These are phyloP conservation scores for Hymenoscyphus fructigenus DNA, from an alignment of 2,329 filamentous ascomycete species.

Conservation along the genomic window DNA sequence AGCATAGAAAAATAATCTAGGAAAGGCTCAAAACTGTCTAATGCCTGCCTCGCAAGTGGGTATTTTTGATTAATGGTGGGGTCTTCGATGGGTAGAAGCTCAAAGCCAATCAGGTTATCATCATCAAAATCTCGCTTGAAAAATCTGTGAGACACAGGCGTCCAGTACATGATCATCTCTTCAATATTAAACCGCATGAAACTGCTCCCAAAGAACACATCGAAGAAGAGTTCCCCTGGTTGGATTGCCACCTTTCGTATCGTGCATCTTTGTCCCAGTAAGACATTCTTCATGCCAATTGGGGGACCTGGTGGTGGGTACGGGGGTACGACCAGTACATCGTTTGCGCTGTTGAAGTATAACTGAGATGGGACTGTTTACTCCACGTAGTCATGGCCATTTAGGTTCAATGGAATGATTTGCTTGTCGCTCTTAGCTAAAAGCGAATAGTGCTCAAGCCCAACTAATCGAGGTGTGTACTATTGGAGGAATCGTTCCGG, in stretches of 20 bases:
- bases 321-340: background rate
- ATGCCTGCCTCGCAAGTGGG: background rate
- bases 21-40: background rate
- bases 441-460: background rate
- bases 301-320: background rate
- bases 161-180: background rate
- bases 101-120: background rate
- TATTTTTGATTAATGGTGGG: background rate
- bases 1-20: no score
- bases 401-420: background rate
- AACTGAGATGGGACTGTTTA: background rate
- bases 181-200: background rate
- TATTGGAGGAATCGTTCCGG: background rate
- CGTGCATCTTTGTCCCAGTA: background rate
- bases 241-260: background rate
- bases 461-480: background rate
- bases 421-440: background rate
- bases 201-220: background rate
- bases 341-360: background rate
- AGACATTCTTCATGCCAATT: background rate
- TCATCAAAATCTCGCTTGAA: background rate
- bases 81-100: background rate
- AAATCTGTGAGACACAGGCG: background rate
- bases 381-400: background rate
- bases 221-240: background rate